Evolutionary conservation across 768 basidiomycete genomes (phyloP).

Genomic region (Phaffia tasmanica): DNA sequence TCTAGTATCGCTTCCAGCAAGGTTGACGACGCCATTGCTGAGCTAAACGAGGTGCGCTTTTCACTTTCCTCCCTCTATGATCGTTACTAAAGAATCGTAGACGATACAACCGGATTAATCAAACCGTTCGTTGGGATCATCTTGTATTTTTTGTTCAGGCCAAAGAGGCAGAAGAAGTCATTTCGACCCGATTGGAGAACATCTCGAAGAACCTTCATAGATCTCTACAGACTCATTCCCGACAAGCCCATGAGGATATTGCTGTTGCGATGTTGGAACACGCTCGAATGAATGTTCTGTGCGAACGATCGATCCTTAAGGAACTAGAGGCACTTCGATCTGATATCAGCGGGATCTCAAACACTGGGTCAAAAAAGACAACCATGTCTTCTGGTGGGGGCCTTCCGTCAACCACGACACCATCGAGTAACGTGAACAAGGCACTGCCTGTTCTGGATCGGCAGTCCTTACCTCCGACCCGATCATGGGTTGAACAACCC

Average conservation of each 20-base stretch:
- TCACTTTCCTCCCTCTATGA: conserved; percentile 17
- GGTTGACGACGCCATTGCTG: conserved; percentile 83
- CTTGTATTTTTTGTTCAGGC: conserved; percentile 47
- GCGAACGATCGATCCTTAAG: conserved; percentile 73
- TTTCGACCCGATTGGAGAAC: conserved; percentile 74
- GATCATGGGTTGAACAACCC: conserved; percentile 35
- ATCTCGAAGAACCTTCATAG: conserved; percentile 89
- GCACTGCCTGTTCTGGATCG: conserved; percentile 41
- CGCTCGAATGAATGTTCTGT: conserved; percentile 79
- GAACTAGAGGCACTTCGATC: conserved; percentile 74
- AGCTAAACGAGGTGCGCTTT: conserved; percentile 67
- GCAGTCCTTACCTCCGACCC: conserved; percentile 49
- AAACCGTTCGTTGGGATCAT: background rate
- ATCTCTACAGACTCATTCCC: conserved; percentile 71
- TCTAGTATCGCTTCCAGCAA: conserved; percentile 61
- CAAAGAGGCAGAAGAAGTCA: conserved; percentile 71
- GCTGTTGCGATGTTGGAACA: conserved; percentile 84
- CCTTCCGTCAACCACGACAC: conserved; percentile 44
- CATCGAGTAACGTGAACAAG: conserved; percentile 41
- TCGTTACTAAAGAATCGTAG: conserved; percentile 4
- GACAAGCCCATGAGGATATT: conserved; percentile 80
- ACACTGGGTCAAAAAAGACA: conserved; percentile 30
- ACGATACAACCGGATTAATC: background rate
- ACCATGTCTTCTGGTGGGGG: conserved; percentile 44
- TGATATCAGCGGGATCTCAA: conserved; percentile 48